phyloP scores from a whole-genome alignment of 345 rosid species.

The Anacardium occidentale region DNA sequence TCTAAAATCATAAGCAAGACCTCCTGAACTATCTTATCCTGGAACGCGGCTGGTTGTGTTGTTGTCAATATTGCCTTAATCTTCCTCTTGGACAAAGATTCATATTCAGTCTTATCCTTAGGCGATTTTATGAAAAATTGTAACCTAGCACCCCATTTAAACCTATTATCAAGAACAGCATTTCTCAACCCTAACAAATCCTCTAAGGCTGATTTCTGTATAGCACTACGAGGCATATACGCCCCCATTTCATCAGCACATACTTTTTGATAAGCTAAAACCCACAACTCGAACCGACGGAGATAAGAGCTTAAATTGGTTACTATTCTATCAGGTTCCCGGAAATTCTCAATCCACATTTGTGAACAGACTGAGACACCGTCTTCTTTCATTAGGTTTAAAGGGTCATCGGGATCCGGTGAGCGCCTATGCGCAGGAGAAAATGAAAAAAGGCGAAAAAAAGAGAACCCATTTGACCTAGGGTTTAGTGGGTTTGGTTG shows the following conservation, averaged over 20 bases:
- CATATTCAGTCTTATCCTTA: slow-evolving; percentile 78
- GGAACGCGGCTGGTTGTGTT: slow-evolving; percentile 85
- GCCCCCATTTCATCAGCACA: slow-evolving; percentile 84
- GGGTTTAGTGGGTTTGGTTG: slow-evolving; percentile 22
- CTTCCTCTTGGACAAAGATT: slow-evolving; percentile 87
- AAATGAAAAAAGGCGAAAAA: slow-evolving; percentile 52
- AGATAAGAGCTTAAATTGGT: slow-evolving; percentile 64
- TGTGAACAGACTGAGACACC: slow-evolving; percentile 89
- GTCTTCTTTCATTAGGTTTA: slow-evolving; percentile 83
- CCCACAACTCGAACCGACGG: slow-evolving; percentile 89
- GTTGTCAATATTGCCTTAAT: slow-evolving; percentile 83
- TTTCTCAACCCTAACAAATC: slow-evolving; percentile 78
- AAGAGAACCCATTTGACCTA: slow-evolving; percentile 25
- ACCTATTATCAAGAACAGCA: slow-evolving; percentile 91
- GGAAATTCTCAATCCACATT: slow-evolving; percentile 81
- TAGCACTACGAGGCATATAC: slow-evolving; percentile 79
- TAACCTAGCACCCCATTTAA: slow-evolving; percentile 94
- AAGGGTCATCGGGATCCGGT: slow-evolving; percentile 79
- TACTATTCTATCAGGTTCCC: slow-evolving; percentile 48
- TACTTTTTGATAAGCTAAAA: slow-evolving; percentile 89
- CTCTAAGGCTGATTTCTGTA: slow-evolving; percentile 75
- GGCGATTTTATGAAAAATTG: slow-evolving; percentile 87
- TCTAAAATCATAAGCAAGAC: slow-evolving; percentile 83
- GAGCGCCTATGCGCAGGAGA: slow-evolving; percentile 50
- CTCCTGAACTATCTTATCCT: slow-evolving; percentile 96